phyloP scores from a whole-genome alignment of 805 yeast genomes.

The Saccharomyces mikatae region DNA sequence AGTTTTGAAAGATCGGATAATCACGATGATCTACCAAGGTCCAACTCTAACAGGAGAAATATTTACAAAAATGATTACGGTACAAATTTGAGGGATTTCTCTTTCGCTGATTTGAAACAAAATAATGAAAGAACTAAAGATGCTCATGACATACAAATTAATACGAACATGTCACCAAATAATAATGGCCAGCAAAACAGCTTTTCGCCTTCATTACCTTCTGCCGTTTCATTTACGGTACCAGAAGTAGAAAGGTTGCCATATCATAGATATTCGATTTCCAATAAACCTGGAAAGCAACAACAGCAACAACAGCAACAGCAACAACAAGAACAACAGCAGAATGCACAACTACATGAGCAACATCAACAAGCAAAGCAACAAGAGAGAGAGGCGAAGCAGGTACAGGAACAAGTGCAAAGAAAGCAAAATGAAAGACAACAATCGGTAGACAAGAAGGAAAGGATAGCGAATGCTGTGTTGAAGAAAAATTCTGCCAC shows the following conservation, averaged over 20 bases:
- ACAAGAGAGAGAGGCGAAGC: background rate
- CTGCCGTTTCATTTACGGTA: background rate
- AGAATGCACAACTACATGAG: background rate
- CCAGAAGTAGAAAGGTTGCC: conserved; percentile 29
- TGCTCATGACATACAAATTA: background rate
- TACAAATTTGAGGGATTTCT: background rate
- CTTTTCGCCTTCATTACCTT: background rate
- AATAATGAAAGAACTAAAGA: background rate
- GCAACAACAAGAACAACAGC: background rate
- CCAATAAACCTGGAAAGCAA: conserved; percentile 36
- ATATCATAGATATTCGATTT: conserved; percentile 49
- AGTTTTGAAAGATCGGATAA: background rate
- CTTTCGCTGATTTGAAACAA: background rate
- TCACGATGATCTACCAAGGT: background rate
- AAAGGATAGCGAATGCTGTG: background rate
- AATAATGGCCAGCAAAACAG: background rate
- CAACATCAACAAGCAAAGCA: background rate
- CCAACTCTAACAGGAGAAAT: background rate
- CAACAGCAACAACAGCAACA: conserved; percentile 6
- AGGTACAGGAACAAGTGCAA: background rate
- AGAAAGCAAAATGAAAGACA: background rate
- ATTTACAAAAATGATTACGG: background rate
- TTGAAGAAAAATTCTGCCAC: background rate
- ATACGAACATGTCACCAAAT: background rate
- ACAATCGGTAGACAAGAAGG: background rate